Base-by-base conservation (phyloP, 2,329 filamentous ascomycete species). In the Emmonsiellopsis sp. region DNA sequence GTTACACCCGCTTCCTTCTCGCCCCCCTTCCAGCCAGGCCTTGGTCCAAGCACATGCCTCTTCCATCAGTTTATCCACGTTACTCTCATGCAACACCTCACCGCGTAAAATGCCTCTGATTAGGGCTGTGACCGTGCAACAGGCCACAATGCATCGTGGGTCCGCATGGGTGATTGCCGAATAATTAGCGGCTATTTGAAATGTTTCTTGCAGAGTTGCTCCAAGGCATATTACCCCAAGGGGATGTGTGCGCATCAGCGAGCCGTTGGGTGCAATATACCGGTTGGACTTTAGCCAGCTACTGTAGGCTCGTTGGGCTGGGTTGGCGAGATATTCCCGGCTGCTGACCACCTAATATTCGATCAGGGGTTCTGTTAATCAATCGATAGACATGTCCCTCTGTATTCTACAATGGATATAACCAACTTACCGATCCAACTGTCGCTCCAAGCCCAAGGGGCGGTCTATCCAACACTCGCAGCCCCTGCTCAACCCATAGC, bases 201-300 rank as follows among this genome's bases (percentile, higher is more conserved):
- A 80, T 0, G 73, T 72, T 59, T 76, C 70, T 6, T 71, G 67
- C 7, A 76, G 63, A 0, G 59, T 65, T 46, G 70, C 64, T 35
- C 62, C 61, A 8, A 79, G 52, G 43, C 74, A 76, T 54, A 79
- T 73, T 5, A 79, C 59, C 0, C 76, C 78, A 11, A 79, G 63
- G 0, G 75, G 74, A 53, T 79, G 76, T 7, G 76, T 79, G 7
- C 78, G 62, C 78, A 80, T 80, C 10, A 80, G 58, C 43, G 74
- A 77, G 1, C 78, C 78, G 51, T 80, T 80, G 0, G 78, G 74
- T 0, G 78, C 78, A 3, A 68, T 66, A 3, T 70, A 61, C 45
- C 68, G 68, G 0, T 65, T 65, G 1, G 66, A 64, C 3, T 67
- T 67, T 13, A 69, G 60, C 77, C 77, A 80, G 13, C 66, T 62